A percentile compares a stretch with the other conserved stretches of the same genome.
Conservation (phyloP, 2,329 filamentous ascomycete species). For the Harringtonia lauricola region DNA sequence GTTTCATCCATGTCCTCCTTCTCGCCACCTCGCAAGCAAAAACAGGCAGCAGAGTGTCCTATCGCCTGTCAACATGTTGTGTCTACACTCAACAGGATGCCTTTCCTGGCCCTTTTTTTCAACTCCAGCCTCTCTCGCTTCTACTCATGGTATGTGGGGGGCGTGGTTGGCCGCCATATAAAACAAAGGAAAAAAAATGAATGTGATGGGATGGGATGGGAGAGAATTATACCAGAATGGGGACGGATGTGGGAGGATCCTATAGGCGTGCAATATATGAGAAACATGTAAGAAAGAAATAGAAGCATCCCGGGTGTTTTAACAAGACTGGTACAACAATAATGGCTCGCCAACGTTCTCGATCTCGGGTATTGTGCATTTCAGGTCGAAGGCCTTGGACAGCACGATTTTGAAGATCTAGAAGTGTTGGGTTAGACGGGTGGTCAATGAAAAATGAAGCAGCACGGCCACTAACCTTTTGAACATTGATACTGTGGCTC, state of each 20-base stretch:
- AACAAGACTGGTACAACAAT: conserved; percentile 70
- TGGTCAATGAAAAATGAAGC: neutral
- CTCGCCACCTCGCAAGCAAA: neutral
- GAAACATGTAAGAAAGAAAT: too few species aligned
- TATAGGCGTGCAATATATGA: neutral
- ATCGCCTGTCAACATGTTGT: neutral
- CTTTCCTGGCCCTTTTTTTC: neutral
- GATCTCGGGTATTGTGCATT: conserved; percentile 98
- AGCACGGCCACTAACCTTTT: conserved; percentile 54
- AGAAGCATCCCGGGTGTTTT: neutral
- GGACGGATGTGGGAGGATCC: too few species aligned
- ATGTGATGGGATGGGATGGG: neutral
- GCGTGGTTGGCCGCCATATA: too few species aligned
- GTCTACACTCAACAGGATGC: neutral
- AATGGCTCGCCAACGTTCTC: conserved; percentile 95
- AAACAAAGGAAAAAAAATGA: conserved; percentile 1
- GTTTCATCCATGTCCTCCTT: neutral
- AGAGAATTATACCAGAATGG: neutral
- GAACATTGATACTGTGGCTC: conserved; percentile 98
- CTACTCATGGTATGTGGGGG: neutral
- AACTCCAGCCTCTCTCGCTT: conserved; percentile 1
- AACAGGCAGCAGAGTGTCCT: neutral
- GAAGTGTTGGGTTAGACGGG: too few species aligned
- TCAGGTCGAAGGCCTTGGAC: conserved; percentile 95
- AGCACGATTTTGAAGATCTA: conserved; percentile 99